Conservation (phyloP, 345 rosid species). For the Pelargonium nanum region DNA sequence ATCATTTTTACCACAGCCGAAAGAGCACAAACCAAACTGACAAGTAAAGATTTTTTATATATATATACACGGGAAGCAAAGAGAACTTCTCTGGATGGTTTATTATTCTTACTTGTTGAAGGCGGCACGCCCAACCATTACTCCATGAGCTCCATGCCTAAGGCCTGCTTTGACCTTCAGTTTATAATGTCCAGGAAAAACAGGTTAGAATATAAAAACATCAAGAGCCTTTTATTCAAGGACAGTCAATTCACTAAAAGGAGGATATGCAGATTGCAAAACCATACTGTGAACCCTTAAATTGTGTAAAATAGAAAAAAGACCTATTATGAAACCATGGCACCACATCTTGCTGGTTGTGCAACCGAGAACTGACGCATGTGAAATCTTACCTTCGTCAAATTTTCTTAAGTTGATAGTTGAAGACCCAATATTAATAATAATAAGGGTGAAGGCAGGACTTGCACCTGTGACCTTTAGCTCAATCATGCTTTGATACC, state of each 20-base stretch:
- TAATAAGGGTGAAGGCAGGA: no score
- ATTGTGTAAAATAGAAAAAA: no score
- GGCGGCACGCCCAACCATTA: constrained; percentile 96
- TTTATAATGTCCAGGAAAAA: constrained; percentile 8
- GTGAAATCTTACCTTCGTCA: background rate
- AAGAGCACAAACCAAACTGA: background rate
- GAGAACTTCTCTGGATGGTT: background rate
- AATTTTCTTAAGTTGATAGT: no score
- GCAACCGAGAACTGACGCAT: background rate
- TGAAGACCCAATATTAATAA: no score
- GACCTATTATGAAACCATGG: no score
- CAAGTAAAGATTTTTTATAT: background rate
- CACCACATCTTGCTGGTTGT: background rate
- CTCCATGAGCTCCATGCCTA: constrained; percentile 82
- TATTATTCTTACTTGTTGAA: constrained; percentile 53
- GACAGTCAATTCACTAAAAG: no score
- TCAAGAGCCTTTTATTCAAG: background rate
- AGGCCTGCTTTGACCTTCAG: constrained; percentile 68
- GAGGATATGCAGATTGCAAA: no score
- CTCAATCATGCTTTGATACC: no score
- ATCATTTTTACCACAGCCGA: background rate
- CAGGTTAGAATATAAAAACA: background rate
- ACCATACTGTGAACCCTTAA: no score
- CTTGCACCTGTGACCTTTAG: no score
- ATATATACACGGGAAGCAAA: background rate